Percentiles rank a stretch among this genome's conserved stretches.
phyloP scores from a whole-genome alignment of 441 rosid species.

The Mallotus japonicus region DNA sequence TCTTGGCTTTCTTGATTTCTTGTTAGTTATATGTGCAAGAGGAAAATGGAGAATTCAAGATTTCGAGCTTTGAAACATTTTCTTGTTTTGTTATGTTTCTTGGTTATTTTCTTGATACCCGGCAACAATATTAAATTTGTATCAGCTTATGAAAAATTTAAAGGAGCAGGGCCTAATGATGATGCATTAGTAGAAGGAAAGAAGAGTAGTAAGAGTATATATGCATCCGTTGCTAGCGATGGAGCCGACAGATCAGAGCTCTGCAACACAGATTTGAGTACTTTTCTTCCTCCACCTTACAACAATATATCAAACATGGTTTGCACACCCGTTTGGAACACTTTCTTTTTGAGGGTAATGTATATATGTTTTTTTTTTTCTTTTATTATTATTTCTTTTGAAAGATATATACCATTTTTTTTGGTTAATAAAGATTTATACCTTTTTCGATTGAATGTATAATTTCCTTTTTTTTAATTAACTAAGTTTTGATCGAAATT shows the following conservation, averaged over 20 bases:
- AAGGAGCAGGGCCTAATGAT: neutral
- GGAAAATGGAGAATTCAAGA: slow-evolving; percentile 40
- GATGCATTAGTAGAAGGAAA: slow-evolving; percentile 4
- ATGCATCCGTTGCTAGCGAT: slow-evolving; percentile 10
- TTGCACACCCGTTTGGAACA: slow-evolving; percentile 81
- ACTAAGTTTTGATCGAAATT: too few species aligned
- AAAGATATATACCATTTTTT: too few species aligned
- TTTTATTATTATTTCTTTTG: too few species aligned
- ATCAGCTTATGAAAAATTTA: slow-evolving; percentile 18
- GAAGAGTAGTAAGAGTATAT: slow-evolving; percentile 7
- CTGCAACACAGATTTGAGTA: slow-evolving; percentile 50
- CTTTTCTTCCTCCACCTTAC: slow-evolving; percentile 81
- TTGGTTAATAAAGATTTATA: too few species aligned
- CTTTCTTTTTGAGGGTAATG: slow-evolving; percentile 71
- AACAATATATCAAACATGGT: slow-evolving; percentile 56
- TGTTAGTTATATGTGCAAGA: neutral
- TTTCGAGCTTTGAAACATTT: slow-evolving; percentile 17
- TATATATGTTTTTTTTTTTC: neutral
- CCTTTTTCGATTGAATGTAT: too few species aligned
- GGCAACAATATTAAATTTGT: slow-evolving; percentile 17
- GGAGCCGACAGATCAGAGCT: slow-evolving; percentile 38
- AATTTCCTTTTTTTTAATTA: too few species aligned
- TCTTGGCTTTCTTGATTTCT: neutral
- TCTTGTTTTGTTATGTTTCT: slow-evolving; percentile 32
- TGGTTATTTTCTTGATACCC: slow-evolving; percentile 28